A percentile compares a stretch with the other conserved stretches of the same genome.
These are phyloP conservation scores for Tolypocladium tundrense DNA, from an alignment of 2,329 filamentous ascomycete genomes.

Conservation along the genomic window DNA sequence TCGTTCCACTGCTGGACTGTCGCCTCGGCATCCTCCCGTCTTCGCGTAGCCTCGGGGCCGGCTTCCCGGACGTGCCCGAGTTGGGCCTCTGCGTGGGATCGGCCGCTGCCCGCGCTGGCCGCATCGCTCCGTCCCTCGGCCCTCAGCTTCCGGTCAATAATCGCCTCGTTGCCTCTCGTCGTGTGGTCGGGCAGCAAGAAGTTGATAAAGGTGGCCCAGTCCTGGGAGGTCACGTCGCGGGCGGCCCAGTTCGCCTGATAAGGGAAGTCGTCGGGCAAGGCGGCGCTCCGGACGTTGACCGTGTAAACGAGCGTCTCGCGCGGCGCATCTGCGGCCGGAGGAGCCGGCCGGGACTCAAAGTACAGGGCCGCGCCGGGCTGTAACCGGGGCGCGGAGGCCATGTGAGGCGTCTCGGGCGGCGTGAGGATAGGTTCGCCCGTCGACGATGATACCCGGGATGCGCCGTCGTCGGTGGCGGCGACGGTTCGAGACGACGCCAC, in stretches of 20 bases:
- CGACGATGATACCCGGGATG: constrained; percentile 28
- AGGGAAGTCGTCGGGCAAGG: constrained; percentile 32
- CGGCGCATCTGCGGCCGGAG: constrained; percentile 6
- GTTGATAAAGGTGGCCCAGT: constrained; percentile 52
- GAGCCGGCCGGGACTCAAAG: constrained; percentile 34
- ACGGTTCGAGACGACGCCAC: constrained; percentile 13
- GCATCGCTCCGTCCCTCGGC: constrained; percentile 25
- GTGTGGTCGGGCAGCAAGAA: constrained; percentile 41
- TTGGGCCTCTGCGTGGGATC: constrained; percentile 28
- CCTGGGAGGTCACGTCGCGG: constrained; percentile 37
- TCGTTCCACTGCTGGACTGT: constrained; percentile 46
- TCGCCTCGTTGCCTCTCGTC: constrained; percentile 30
- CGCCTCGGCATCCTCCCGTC: constrained; percentile 21
- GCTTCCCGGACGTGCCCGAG: constrained; percentile 22
- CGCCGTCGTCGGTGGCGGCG: constrained; percentile 23
- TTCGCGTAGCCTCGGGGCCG: constrained; percentile 12
- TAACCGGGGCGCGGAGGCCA: constrained; percentile 10
- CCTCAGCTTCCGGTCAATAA: constrained; percentile 38
- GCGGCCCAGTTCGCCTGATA: constrained; percentile 26
- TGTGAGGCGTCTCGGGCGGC: constrained; percentile 37
- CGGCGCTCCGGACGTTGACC: constrained; percentile 22
- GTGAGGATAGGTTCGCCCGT: constrained; percentile 38
- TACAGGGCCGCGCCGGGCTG: constrained; percentile 21
- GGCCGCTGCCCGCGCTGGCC: constrained; percentile 9
- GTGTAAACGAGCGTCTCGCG: constrained; percentile 19